Base-by-base conservation (phyloP, 805 yeast species). In the Saturnispora sanitii region DNA sequence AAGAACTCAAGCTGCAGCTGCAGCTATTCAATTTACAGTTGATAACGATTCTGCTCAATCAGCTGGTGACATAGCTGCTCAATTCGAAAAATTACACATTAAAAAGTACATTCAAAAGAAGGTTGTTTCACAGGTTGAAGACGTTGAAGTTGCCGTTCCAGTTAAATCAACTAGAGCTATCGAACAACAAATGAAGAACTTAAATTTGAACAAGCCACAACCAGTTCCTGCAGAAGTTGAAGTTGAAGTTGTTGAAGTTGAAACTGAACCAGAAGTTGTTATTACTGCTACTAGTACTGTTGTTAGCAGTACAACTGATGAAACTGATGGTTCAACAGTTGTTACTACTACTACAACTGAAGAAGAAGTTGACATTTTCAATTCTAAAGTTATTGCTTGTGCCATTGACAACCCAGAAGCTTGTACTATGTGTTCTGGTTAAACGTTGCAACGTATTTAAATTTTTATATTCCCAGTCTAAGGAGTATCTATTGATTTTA, bases 381-480 rank as follows among this genome's bases (percentile, higher is more conserved):
- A 90, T 63, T 82, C 94, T 20, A 81, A 88, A 65, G 97, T 83
- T 26, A 78, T 90, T 65, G 96, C 96, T 27, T 90, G 98, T 71
- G 94, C 96, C 42, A 87, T 92, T 61, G 79, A 83, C 62, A 90
- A 92, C 68, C 96, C 96, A 45, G 97, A 85, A 67, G 77, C 97
- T 38, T 90, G 98, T 67, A 90, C 90, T 58, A 92, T 92, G 97
- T 92, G 98, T 71, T 90, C 97, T 45, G 97, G 97, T 69, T 92
- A 67, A 64, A 27, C 27, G 27, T 25, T 25, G 8, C 12, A 25
- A 12, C 27, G 8, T 8, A 25, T 8, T 27, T 27, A 16, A 27
- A 16, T 27, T 27, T 27, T 27, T n/a, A n/a, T n/a, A 27, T 27
- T 27, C 15, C 30, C 30, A 27, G 30, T n/a, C n/a, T n/a, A n/a